Percentiles rank a stretch among this genome's conserved stretches.
Conservation (phyloP, 306 rosid genomes). For the Lathyrus sativus region DNA sequence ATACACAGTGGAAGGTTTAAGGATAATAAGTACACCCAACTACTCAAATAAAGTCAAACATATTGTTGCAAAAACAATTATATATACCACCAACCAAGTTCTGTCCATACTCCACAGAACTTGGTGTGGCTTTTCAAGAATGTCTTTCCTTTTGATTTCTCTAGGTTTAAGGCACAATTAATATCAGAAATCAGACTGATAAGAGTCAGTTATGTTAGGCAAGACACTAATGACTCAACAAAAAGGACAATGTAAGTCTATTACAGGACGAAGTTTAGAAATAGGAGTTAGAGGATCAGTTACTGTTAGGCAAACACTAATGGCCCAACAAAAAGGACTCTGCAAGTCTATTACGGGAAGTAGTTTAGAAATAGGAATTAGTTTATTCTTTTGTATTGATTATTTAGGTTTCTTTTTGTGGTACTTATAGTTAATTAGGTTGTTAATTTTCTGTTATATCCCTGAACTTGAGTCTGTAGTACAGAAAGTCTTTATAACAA, state of each 20-base stretch:
- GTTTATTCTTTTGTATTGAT: neutral
- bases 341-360: neutral
- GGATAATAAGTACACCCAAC: neutral
- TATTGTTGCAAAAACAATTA: neutral
- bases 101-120: conserved; percentile 17
- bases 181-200: conserved; percentile 7
- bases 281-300: neutral
- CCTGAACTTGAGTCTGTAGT: neutral
- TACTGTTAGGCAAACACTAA: too few relatives aligned
- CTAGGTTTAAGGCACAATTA: neutral
- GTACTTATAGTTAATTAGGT: neutral
- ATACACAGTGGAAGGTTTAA: neutral
- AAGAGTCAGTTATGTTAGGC: neutral
- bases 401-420: neutral
- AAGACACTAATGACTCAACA: neutral
- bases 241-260: neutral
- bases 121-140: conserved; percentile 4
- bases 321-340: neutral
- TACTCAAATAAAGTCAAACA: conserved; percentile 19
- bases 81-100: neutral
- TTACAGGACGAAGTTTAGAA: neutral
- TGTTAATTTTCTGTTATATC: neutral
- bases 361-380: neutral
- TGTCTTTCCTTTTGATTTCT: conserved; percentile 2
- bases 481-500: neutral